Evolutionary conservation across 106 monocot species (phyloP), one percentile per base, ranked within the genome.

Genomic region (Acanthochlamys bracteata): DNA sequence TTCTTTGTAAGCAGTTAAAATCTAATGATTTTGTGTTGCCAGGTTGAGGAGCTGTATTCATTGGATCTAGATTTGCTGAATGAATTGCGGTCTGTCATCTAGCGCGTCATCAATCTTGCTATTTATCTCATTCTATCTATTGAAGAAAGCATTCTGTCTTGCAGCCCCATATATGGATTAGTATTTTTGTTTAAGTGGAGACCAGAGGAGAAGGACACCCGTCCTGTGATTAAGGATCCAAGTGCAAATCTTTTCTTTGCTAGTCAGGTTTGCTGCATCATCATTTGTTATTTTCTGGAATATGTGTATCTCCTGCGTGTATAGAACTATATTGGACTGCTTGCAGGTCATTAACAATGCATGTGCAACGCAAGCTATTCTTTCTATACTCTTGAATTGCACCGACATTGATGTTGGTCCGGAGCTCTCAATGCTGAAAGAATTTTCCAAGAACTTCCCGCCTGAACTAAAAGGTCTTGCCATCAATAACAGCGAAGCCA

Each of bases 321-420:
- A 2, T 0, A 61, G 49, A 24, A 16, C 26, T 16, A 25, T 52
- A 55, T 59, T 11, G 52, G 13, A 15, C 7, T 49, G 22, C 16
- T 39, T 52, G 13, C 82, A 95, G 94, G 95, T 96, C 55, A 87
- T 96, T 47, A 90, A 90, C 70, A 96, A 96, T 74, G 95, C 95
- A 39, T 96, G 95, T 62, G 90, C 95, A n/a, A 96, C 95, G 26
- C 95, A 96, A 88, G 95, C 95, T 43, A 96, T 96, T 60, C 84
- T 96, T 27, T 90, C 95, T 19, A 88, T 96, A 64, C 75, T 96
- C 17, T 63, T 96, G 84, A 96, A 96, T 67, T 82, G 76, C 20
- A 75, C 84, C 10, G 63, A 63, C 20, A 42, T 46, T 45, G 63
- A 63, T 45, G 43, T 63, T 24, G 63, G 63, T 22, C 90, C 90